Evolutionary conservation across 116 monocot genomes (phyloP).

Genomic region (Papilionanthe hybrid): DNA sequence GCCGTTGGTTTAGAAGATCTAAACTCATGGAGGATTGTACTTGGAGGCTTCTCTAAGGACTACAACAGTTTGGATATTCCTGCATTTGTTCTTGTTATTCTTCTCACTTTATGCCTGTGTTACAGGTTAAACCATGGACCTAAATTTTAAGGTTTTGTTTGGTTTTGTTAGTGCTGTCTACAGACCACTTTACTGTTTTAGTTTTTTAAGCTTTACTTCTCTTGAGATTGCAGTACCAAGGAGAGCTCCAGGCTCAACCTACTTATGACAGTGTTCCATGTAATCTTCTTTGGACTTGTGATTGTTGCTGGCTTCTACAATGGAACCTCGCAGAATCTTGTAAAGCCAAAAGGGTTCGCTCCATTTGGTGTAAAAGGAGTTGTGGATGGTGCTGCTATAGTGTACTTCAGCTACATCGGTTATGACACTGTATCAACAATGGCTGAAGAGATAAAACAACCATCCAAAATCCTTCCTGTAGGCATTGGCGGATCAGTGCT

Average conservation of each 20-base stretch:
- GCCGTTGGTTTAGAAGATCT: constrained; percentile 32
- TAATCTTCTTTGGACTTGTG: constrained; percentile 60
- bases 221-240: constrained; percentile 46
- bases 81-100: constrained; percentile 47
- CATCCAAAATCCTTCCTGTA: constrained; percentile 51
- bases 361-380: constrained; percentile 64
- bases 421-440: constrained; percentile 73
- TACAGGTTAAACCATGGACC: constrained; percentile 25
- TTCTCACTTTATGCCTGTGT: constrained; percentile 45
- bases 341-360: constrained; percentile 39
- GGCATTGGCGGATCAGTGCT: constrained; percentile 67
- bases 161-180: background rate
- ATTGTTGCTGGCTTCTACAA: constrained; percentile 58
- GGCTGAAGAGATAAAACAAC: constrained; percentile 66
- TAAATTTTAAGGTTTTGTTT: background rate
- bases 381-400: constrained; percentile 64
- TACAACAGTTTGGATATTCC: constrained; percentile 51
- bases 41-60: constrained; percentile 43
- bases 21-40: constrained; percentile 46
- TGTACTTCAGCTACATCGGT: constrained; percentile 80
- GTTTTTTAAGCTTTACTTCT: background rate
- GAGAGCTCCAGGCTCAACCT: constrained; percentile 62
- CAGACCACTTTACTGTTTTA: no score
- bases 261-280: constrained; percentile 60
- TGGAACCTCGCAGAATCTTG: constrained; percentile 43